Conservation (phyloP, 2,329 filamentous ascomycete genomes). For the Fusarium gaditjirri region DNA sequence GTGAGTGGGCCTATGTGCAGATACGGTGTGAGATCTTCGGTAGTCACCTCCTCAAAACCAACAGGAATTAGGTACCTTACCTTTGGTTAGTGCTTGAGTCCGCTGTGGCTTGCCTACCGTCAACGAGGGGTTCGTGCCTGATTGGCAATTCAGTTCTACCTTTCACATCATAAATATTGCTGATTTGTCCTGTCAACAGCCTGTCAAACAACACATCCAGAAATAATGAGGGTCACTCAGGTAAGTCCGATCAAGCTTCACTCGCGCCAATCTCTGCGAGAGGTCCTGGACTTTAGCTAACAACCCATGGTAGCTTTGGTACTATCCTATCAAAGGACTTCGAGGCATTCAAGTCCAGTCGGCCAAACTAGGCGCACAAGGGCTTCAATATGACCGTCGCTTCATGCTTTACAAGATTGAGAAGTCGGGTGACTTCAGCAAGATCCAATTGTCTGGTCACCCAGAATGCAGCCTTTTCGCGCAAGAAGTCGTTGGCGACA, state of each 20-base stretch:
- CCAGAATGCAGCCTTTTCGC: conserved; percentile 72
- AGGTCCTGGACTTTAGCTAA: conserved; percentile 1
- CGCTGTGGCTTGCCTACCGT: conserved; percentile 16
- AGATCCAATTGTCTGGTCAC: conserved; percentile 69
- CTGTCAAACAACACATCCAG: background rate
- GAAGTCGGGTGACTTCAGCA: conserved; percentile 55
- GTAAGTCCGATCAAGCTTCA: conserved; percentile 25
- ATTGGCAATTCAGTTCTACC: conserved; percentile 27
- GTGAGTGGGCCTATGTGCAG: conserved; percentile 2
- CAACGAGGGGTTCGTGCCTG: conserved; percentile 21
- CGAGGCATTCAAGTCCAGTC: conserved; percentile 66
- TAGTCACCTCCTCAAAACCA: background rate
- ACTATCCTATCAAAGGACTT: conserved; percentile 81
- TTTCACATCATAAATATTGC: conserved; percentile 15
- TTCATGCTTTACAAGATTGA: conserved; percentile 75
- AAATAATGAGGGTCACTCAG: conserved; percentile 48
- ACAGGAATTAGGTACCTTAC: background rate
- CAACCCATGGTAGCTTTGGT: conserved; percentile 60
- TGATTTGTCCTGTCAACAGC: conserved; percentile 4
- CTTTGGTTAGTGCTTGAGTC: conserved; percentile 4
- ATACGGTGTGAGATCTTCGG: background rate
- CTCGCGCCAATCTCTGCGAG: background rate
- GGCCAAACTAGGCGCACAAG: conserved; percentile 68
- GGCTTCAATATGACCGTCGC: conserved; percentile 72
- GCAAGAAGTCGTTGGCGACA: conserved; percentile 60